Evolutionary conservation across 164 flowering plant genomes (phyloP), one percentile per base, ranked within the genome.

Genomic region (Litsea cubeba): DNA sequence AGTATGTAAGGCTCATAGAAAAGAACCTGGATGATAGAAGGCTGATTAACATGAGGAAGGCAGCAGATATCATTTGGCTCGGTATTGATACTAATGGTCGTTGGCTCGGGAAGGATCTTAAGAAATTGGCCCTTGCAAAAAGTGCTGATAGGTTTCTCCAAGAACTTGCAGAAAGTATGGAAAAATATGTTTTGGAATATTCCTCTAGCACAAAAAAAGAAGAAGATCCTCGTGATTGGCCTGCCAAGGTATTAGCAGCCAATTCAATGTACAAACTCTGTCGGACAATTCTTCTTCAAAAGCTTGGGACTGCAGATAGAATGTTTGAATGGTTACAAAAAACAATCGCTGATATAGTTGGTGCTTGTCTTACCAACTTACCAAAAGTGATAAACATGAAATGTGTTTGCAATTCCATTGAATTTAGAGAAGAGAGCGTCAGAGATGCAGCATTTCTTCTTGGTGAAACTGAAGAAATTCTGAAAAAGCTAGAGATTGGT

Each of bases 201-300:
- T 76, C 75, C 26, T 57, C 57, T 51, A 71, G 26, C 26, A 25
- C 78, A 2, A 17, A 20, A 17, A 7, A n/a, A 83, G 51, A 62
- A 50, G 14, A 15, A 12, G 28, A 40, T 3, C 65, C 74, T 32
- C 20, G 26, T 30, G 54, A 71, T 32, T 60, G 89, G 90, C 92
- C 90, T 22, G 32, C 70, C 71, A 79, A 82, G 62, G 75, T 77
- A 63, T 51, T 86, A 76, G 91, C 90, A 23, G 88, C 93, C 5
- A 86, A 87, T 78, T 83, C 90, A 50, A 86, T 89, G 90, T 85
- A 89, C 79, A 84, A 89, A 74, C 63, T 83, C 71, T 75, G 86
- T 63, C 71, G 80, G 71, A 81, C 91, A 17, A 64, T 85, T 68
- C 76, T 87, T 51, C 79, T 72, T 54, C 72, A 72, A 32, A 76